Conservation (phyloP, 2,329 filamentous ascomycete species). For the Sporothrix brunneoviolacea region DNA sequence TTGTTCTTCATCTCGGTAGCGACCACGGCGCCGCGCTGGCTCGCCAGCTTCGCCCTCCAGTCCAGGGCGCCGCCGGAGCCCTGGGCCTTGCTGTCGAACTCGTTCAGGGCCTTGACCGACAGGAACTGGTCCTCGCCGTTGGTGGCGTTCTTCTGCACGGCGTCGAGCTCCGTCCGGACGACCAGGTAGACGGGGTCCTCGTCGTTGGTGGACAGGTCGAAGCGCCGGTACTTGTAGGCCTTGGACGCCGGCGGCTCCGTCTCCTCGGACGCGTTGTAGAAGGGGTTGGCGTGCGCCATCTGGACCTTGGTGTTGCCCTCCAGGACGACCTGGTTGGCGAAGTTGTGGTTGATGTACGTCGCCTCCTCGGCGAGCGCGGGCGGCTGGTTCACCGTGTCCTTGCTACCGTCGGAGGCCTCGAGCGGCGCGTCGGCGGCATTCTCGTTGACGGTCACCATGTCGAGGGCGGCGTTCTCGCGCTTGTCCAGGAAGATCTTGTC, state of each 20-base stretch:
- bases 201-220: constrained; percentile 90
- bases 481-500: constrained; percentile 99
- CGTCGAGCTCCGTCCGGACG: constrained; percentile 91
- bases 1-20: constrained; percentile 99
- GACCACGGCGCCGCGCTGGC: constrained; percentile 91
- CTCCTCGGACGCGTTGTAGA: constrained; percentile 92
- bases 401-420: constrained; percentile 84
- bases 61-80: constrained; percentile 91
- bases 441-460: constrained; percentile 98
- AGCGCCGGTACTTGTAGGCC: constrained; percentile 96
- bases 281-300: constrained; percentile 87
- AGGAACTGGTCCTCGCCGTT: constrained; percentile 87
- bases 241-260: constrained; percentile 91
- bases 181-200: constrained; percentile 90
- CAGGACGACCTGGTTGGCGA: constrained; percentile 87
- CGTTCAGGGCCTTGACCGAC: constrained; percentile 93
- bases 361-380: constrained; percentile 88
- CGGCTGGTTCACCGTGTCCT: constrained; percentile 94
- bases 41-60: constrained; percentile 92
- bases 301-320: constrained; percentile 76
- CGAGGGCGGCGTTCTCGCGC: constrained; percentile 86
- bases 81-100: constrained; percentile 97
- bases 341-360: constrained; percentile 99
- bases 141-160: constrained; percentile 93
- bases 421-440: constrained; percentile 93